Evolutionary conservation across 768 basidiomycete species (phyloP).

Genomic region (Gelatoporia subvermispora): DNA sequence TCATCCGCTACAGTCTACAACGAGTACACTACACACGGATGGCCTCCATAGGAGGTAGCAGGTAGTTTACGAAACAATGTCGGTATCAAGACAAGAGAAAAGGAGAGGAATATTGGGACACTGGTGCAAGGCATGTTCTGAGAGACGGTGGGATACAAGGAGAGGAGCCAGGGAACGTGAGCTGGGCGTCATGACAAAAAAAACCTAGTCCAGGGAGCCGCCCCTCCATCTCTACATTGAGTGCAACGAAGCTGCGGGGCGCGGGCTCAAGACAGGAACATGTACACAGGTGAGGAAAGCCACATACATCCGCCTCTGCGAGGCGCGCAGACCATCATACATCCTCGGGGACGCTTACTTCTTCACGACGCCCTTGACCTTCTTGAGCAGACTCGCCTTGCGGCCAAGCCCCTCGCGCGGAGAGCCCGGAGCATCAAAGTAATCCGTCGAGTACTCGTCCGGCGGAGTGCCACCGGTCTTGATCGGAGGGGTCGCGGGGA

Average conservation of each 20-base stretch:
- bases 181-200: too few species aligned
- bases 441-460: constrained; percentile 33
- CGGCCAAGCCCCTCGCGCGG: constrained; percentile 50
- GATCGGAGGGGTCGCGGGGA: constrained; percentile 38
- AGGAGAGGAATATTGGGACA: too few species aligned
- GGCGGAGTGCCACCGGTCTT: constrained; percentile 19
- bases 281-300: neutral
- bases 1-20: neutral
- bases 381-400: constrained; percentile 77
- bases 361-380: constrained; percentile 68
- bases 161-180: too few species aligned
- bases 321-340: neutral
- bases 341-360: constrained; percentile 23
- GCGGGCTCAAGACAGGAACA: too few species aligned
- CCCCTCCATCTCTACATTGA: too few species aligned
- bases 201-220: too few species aligned
- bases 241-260: too few species aligned
- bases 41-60: neutral
- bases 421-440: constrained; percentile 41
- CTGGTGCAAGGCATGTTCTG: too few species aligned
- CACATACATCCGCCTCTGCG: neutral
- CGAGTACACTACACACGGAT: neutral
- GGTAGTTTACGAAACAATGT: too few species aligned
- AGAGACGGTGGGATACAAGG: too few species aligned
- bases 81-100: too few species aligned